These are phyloP conservation scores for Neodidymelliopsis sp. DNA, from an alignment of 2,329 filamentous ascomycete species.

Conservation along the genomic window DNA sequence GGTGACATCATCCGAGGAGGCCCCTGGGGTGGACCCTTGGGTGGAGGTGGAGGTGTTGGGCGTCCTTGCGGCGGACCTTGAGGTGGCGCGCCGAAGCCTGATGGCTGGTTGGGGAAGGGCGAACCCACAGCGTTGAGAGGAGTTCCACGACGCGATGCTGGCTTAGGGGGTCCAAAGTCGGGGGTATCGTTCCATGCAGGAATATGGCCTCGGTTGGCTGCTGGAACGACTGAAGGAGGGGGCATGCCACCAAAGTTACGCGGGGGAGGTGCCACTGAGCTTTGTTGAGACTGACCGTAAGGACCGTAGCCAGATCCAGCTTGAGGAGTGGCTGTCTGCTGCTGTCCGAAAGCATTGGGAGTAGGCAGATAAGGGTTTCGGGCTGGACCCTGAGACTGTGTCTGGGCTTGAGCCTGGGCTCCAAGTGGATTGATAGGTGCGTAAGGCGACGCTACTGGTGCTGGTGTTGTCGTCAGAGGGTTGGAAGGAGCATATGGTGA, in stretches of 20 bases:
- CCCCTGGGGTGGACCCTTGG: constrained; percentile 70
- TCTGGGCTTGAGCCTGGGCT: constrained; percentile 34
- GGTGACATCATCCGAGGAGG: constrained; percentile 71
- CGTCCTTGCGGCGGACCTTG: constrained; percentile 66
- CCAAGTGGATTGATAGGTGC: constrained; percentile 40
- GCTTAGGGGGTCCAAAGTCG: constrained; percentile 72
- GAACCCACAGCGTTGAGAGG: constrained; percentile 75
- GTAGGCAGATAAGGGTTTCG: constrained; percentile 52
- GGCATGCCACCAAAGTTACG: constrained; percentile 73
- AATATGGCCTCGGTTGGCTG: constrained; percentile 74
- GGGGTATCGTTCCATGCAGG: constrained; percentile 96
- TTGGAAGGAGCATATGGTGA: constrained; percentile 45
- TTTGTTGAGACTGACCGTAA: constrained; percentile 54
- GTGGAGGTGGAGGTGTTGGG: constrained; percentile 78
- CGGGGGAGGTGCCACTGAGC: constrained; percentile 65
- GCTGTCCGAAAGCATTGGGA: constrained; percentile 28
- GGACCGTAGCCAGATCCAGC: constrained; percentile 55
- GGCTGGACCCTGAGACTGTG: constrained; percentile 34
- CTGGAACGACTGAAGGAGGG: constrained; percentile 62
- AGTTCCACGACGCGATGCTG: constrained; percentile 76
- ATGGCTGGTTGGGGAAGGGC: constrained; percentile 73
- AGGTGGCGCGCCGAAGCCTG: constrained; percentile 53
- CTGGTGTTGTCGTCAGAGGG: constrained; percentile 31
- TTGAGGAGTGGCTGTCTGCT: constrained; percentile 45
- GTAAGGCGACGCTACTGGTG: constrained; percentile 33